Evolutionary conservation across 2,329 filamentous ascomycete species (phyloP).

Genomic region (Tolypocladium capitatum): DNA sequence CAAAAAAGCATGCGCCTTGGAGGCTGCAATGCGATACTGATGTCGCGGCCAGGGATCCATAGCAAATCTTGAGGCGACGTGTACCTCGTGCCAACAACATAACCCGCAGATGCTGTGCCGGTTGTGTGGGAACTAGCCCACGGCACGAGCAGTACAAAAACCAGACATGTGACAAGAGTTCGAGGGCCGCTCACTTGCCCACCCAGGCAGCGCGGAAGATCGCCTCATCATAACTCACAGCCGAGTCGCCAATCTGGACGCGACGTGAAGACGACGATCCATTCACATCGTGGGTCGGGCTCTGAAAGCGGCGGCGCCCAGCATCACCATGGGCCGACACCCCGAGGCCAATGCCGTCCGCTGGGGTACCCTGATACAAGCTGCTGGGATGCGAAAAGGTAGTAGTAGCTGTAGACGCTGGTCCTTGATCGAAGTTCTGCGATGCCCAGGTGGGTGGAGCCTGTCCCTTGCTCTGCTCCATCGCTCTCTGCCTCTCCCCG

Average conservation of each 20-base stretch:
- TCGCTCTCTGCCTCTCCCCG: slow-evolving; percentile 11
- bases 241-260: slow-evolving; percentile 19
- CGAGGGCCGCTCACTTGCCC: slow-evolving; percentile 2
- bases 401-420: slow-evolving; percentile 16
- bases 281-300: slow-evolving; percentile 2
- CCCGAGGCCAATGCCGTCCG: slow-evolving; percentile 8
- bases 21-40: neutral
- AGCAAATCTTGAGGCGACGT: neutral
- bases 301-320: slow-evolving; percentile 6
- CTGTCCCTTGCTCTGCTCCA: slow-evolving; percentile 8
- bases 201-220: slow-evolving; percentile 21
- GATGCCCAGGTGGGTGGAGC: slow-evolving; percentile 8
- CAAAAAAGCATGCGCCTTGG: neutral
- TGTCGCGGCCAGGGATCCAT: neutral
- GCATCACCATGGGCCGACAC: neutral
- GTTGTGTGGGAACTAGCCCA: neutral
- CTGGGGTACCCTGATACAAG: slow-evolving; percentile 34
- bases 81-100: neutral
- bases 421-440: slow-evolving; percentile 4
- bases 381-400: slow-evolving; percentile 37
- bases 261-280: slow-evolving; percentile 9
- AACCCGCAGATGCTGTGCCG: neutral
- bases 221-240: slow-evolving; percentile 21
- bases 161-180: neutral
- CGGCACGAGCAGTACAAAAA: neutral